These are phyloP conservation scores for Pisolithus tinctorius DNA, from an alignment of 768 basidiomycete species.

Conservation along the genomic window DNA sequence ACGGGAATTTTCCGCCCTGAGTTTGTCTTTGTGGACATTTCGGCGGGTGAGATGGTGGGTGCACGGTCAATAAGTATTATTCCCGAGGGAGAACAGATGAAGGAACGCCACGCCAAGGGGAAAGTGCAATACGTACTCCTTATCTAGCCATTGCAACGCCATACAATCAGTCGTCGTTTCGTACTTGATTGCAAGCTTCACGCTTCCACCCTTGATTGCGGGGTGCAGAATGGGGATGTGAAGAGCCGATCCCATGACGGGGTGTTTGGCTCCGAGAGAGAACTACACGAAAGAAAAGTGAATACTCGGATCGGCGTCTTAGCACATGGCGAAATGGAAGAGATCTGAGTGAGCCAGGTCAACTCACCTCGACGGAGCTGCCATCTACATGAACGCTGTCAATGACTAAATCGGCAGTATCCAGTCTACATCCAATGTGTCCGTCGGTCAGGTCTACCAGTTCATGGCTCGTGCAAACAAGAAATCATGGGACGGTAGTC, in stretches of 20 bases:
- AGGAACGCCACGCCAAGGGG: background rate
- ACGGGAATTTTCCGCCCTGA: constrained; percentile 77
- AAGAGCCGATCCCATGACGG: constrained; percentile 74
- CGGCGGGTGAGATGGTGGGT: no score
- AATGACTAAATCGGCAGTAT: constrained; percentile 67
- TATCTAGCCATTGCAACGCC: constrained; percentile 84
- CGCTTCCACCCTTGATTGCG: constrained; percentile 28
- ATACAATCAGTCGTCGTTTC: constrained; percentile 66
- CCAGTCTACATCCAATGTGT: constrained; percentile 42
- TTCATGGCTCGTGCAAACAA: background rate
- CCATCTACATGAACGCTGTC: constrained; percentile 44
- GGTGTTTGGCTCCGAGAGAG: constrained; percentile 48
- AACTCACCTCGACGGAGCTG: constrained; percentile 38
- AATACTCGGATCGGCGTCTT: background rate
- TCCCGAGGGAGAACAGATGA: background rate
- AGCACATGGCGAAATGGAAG: background rate
- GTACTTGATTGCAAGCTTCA: constrained; percentile 54
- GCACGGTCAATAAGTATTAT: background rate
- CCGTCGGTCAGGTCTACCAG: background rate
- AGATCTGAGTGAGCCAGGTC: background rate
- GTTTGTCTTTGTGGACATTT: constrained; percentile 52
- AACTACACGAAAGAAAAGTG: constrained; percentile 30
- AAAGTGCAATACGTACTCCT: constrained; percentile 45
- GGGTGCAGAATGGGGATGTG: constrained; percentile 46
- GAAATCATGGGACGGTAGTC: background rate